Evolutionary conservation across 2,329 filamentous ascomycete species (phyloP).

Genomic region (Cucurbitaria berberidis): DNA sequence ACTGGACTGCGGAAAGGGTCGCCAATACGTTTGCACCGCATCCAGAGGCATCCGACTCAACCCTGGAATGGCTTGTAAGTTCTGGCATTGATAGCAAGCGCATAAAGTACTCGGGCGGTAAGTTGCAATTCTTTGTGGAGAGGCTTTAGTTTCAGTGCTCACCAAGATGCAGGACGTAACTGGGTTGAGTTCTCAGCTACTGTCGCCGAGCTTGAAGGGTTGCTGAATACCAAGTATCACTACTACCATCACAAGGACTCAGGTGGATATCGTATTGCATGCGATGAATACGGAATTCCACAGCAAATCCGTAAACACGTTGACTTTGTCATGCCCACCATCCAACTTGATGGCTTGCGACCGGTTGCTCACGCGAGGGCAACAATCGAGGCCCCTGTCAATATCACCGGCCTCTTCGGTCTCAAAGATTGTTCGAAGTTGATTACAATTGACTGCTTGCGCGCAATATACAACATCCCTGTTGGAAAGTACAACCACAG

Average conservation of each 20-base stretch:
- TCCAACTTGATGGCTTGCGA: slow-evolving; percentile 21
- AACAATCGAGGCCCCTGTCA: slow-evolving; percentile 6
- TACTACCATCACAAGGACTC: slow-evolving; percentile 19
- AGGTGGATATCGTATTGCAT: slow-evolving; percentile 20
- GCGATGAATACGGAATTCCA: slow-evolving; percentile 24
- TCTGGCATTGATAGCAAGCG: slow-evolving; percentile 18
- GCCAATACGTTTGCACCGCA: slow-evolving; percentile 23
- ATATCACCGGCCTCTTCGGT: slow-evolving; percentile 10
- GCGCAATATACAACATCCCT: slow-evolving; percentile 26
- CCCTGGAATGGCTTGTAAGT: slow-evolving; percentile 20
- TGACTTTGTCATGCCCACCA: slow-evolving; percentile 24
- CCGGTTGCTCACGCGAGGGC: slow-evolving; percentile 13
- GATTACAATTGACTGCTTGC: slow-evolving; percentile 24
- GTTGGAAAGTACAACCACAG: slow-evolving; percentile 22
- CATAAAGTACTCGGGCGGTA: slow-evolving; percentile 19
- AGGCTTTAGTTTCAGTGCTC: neutral
- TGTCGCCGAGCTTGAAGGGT: slow-evolving; percentile 15
- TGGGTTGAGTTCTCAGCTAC: slow-evolving; percentile 20
- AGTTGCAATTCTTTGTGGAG: neutral
- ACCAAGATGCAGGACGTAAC: slow-evolving; percentile 8
- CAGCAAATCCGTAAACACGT: slow-evolving; percentile 20
- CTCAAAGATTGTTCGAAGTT: slow-evolving; percentile 13
- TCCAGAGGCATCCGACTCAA: slow-evolving; percentile 14
- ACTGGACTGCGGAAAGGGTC: slow-evolving; percentile 22
- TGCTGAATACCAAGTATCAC: slow-evolving; percentile 23